A percentile compares a stretch with the other conserved stretches of the same genome.
phyloP scores from a whole-genome alignment of 192 early-diverging fungal genomes.

The Diversispora epigaea region DNA sequence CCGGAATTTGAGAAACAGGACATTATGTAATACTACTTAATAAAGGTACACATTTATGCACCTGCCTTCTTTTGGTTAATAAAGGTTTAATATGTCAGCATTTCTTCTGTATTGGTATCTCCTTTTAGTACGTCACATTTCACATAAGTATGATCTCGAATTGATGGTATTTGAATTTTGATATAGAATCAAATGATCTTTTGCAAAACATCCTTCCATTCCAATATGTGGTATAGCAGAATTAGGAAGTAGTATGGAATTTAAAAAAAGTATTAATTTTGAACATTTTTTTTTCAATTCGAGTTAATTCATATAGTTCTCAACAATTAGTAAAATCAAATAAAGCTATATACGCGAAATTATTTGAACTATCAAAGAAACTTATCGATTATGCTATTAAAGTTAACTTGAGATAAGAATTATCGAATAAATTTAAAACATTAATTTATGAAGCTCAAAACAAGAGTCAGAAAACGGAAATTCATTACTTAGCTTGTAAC shows the following conservation, averaged over 20 bases:
- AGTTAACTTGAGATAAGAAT: background rate
- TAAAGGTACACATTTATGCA: constrained; percentile 1
- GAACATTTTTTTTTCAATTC: background rate
- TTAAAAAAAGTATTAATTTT: background rate
- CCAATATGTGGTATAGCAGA: background rate
- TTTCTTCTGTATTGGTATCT: background rate
- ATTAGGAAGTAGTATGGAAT: background rate
- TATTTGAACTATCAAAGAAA: background rate
- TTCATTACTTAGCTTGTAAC: background rate
- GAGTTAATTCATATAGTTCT: background rate
- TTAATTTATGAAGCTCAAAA: background rate
- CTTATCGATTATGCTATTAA: background rate
- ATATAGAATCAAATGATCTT: background rate
- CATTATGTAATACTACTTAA: background rate
- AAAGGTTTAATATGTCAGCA: background rate
- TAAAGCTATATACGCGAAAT: background rate
- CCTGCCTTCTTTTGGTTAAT: background rate
- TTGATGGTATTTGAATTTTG: background rate
- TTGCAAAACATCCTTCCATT: background rate
- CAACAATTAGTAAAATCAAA: background rate
- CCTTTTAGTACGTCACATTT: background rate
- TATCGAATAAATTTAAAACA: background rate
- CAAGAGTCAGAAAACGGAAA: background rate
- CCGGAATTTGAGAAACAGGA: background rate
- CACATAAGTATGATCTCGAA: background rate